Conservation (phyloP, 805 yeast species). For the Wickerhamomyces subpelliculosus region DNA sequence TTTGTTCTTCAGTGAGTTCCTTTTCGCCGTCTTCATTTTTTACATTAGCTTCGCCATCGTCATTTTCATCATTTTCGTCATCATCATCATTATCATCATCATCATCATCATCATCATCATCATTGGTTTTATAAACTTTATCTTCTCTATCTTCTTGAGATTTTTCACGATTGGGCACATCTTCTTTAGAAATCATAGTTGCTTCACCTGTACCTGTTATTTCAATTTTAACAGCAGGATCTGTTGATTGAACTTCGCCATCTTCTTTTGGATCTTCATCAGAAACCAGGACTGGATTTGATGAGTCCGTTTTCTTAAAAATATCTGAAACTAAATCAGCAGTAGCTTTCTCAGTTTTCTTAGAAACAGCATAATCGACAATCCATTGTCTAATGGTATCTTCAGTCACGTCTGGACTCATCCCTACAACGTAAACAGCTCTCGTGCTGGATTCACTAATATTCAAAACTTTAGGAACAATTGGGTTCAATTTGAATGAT, state of each 20-base stretch:
- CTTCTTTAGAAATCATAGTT: too few species aligned
- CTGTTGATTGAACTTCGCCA: background rate
- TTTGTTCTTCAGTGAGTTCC: slow-evolving; percentile 1
- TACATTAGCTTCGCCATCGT: background rate
- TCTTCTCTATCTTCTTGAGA: background rate
- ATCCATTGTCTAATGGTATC: slow-evolving; percentile 12
- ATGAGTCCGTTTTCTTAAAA: too few species aligned
- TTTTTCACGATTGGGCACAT: too few species aligned
- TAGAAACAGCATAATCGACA: background rate
- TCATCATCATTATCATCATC: background rate
- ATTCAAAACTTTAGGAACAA: slow-evolving; percentile 6
- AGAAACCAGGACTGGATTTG: too few species aligned
- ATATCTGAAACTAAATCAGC: background rate
- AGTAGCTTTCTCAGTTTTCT: background rate
- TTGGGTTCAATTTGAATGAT: background rate
- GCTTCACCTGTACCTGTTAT: background rate
- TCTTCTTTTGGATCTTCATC: background rate
- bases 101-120: background rate
- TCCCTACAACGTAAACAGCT: slow-evolving; percentile 10
- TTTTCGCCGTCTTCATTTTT: background rate
- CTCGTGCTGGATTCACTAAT: slow-evolving; percentile 6
- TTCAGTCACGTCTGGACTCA: slow-evolving; percentile 9
- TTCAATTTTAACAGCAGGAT: background rate
- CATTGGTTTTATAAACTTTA: background rate
- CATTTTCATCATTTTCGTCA: background rate